These are phyloP conservation scores for Helotiales sp. DNA, from an alignment of 2,329 filamentous ascomycete species.

Conservation along the genomic window DNA sequence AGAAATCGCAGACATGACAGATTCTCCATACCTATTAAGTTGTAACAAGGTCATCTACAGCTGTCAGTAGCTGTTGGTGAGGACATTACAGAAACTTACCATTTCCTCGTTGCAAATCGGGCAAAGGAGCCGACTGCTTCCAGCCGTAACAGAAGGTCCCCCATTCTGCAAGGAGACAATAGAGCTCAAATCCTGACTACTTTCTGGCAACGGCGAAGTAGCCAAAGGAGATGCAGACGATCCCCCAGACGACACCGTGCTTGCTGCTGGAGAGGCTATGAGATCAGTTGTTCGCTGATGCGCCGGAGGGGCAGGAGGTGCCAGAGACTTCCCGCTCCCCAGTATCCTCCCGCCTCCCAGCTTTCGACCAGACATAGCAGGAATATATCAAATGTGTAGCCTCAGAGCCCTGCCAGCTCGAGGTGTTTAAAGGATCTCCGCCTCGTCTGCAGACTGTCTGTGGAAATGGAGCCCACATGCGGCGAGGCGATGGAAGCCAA, in stretches of 20 bases:
- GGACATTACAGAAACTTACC: conserved; percentile 56
- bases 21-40: conserved; percentile 70
- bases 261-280: conserved; percentile 62
- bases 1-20: neutral
- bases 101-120: conserved; percentile 99
- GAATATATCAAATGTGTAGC: conserved; percentile 30
- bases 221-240: conserved; percentile 60
- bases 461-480: neutral
- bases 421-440: conserved; percentile 28
- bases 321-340: conserved; percentile 83
- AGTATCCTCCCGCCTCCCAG: conserved; percentile 91
- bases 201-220: conserved; percentile 70
- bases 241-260: conserved; percentile 78
- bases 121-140: conserved; percentile 76
- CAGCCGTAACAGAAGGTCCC: conserved; percentile 54
- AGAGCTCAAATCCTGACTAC: conserved; percentile 78
- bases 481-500: conserved; percentile 1
- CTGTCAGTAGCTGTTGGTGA: conserved; percentile 31
- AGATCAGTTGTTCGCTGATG: conserved; percentile 45
- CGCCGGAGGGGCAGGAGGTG: conserved; percentile 61
- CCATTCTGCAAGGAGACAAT: conserved; percentile 75
- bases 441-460: conserved; percentile 3
- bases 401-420: conserved; percentile 36
- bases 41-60: conserved; percentile 85
- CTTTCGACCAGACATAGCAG: conserved; percentile 78